Evolutionary conservation across 192 early-diverging fungal species (phyloP).

Genomic region (Coemansia sp.): DNA sequence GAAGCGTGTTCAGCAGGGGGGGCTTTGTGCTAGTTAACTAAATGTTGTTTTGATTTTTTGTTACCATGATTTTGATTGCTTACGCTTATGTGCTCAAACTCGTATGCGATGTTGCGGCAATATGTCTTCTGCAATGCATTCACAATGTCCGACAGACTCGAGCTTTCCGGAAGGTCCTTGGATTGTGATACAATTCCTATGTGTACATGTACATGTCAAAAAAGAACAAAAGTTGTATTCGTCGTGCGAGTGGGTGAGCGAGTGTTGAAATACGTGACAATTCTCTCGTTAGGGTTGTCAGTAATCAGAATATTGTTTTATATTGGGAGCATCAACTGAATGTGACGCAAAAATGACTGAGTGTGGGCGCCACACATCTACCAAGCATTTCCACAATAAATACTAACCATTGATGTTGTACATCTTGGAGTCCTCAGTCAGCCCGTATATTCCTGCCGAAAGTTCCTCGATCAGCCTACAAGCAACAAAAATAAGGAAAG

Average conservation of each 20-base stretch:
- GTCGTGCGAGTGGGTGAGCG: too few relatives aligned
- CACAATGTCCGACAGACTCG: slow-evolving; percentile 36
- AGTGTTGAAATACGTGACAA: too few relatives aligned
- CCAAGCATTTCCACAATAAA: background rate
- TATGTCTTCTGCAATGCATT: slow-evolving; percentile 63
- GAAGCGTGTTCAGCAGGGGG: too few relatives aligned
- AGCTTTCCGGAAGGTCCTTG: slow-evolving; percentile 6
- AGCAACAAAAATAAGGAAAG: background rate
- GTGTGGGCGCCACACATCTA: slow-evolving; percentile 9
- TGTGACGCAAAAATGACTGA: background rate
- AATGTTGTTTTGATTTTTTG: too few relatives aligned
- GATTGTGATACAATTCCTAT: slow-evolving; percentile 42
- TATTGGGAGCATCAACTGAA: background rate
- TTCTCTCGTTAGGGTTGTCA: background rate
- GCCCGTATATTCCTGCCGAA: slow-evolving; percentile 66
- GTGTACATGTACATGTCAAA: background rate
- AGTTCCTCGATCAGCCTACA: slow-evolving; percentile 56
- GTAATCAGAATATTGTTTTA: background rate
- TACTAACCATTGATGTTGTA: slow-evolving; percentile 38
- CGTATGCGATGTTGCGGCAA: slow-evolving; percentile 84
- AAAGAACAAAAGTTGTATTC: too few relatives aligned
- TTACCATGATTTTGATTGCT: slow-evolving; percentile 1
- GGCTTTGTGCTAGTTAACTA: too few relatives aligned
- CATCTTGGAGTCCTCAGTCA: slow-evolving; percentile 60
- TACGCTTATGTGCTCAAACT: slow-evolving; percentile 86